These are phyloP conservation scores for Talaromyces sp. DNA, from an alignment of 2,329 filamentous ascomycete species.

Conservation along the genomic window DNA sequence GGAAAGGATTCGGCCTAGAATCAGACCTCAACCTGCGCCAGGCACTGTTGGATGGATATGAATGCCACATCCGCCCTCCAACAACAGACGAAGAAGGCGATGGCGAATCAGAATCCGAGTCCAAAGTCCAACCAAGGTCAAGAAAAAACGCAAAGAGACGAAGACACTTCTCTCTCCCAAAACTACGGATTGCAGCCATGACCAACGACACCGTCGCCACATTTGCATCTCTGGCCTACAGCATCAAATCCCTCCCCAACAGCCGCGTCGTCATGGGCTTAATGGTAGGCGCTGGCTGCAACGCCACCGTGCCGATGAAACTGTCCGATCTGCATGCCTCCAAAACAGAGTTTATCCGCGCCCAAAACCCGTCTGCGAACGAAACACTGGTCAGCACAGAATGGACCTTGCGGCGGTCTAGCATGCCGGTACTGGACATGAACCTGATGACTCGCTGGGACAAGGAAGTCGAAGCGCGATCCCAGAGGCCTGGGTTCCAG, in stretches of 20 bases:
- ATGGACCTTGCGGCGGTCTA: conserved; percentile 70
- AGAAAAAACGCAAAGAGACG: conserved; percentile 21
- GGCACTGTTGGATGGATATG: conserved; percentile 30
- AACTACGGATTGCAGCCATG: conserved; percentile 64
- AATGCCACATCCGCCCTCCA: conserved; percentile 37
- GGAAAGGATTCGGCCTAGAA: conserved; percentile 45
- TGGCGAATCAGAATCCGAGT: neutral
- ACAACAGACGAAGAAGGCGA: conserved; percentile 9
- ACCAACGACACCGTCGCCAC: conserved; percentile 75
- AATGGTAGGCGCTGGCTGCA: conserved; percentile 72
- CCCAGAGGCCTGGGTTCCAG: conserved; percentile 66
- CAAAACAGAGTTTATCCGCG: conserved; percentile 43
- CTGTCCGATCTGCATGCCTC: conserved; percentile 54
- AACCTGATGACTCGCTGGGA: conserved; percentile 66
- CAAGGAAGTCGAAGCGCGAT: conserved; percentile 55
- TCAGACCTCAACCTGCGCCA: conserved; percentile 30
- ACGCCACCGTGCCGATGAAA: conserved; percentile 67
- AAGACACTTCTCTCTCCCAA: conserved; percentile 47
- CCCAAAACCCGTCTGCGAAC: conserved; percentile 40
- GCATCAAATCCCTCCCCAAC: conserved; percentile 41
- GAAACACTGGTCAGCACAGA: conserved; percentile 72
- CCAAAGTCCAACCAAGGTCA: neutral
- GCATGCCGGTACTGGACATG: conserved; percentile 56
- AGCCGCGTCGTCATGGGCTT: conserved; percentile 68
- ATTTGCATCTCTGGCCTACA: conserved; percentile 68